Base-by-base conservation (phyloP, 2,329 filamentous ascomycete species). In the Botrytis fabae region DNA sequence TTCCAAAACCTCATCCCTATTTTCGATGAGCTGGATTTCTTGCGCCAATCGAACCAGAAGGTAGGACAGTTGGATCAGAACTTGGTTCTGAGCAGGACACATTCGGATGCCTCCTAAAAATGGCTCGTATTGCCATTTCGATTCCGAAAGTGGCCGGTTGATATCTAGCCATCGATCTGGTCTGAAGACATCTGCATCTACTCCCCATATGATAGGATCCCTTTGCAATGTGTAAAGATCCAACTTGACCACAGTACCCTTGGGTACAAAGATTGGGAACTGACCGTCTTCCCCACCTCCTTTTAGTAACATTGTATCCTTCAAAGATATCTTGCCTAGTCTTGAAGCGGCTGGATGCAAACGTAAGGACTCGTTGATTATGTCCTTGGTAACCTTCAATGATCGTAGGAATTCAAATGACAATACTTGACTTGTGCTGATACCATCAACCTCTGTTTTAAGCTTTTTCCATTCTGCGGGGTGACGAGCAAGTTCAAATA, bases 171-270 rank as follows among this genome's bases (percentile, higher is more conserved):
- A 71, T 40, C 83, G 74, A 73, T 83, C 82, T 0, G 83, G 82
- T 9, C 76, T 76, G 72, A 83, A 84, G 20, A 81, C 79, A 40
- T 83, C 79, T 7, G 81, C 78, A 61, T 82, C 79, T 1, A 74
- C 72, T 22, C 83, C 83, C 74, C 82, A 85, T 38, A 83, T 74
- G 20, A 81, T 79, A 22, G 75, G 72, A 2, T 79, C 75, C 5
- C 82, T 78, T 66, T 84, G 83, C 78, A 85, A 80, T 22, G 80
- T 81, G 77, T 64, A 22, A 32, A 65, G 54, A 22, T 61, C 32
- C 14, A 73, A 71, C 73, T 18, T 51, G 62, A 65, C 70, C 63
- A 20, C 65, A 40, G 40, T 74, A 68, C 78, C 79, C 62, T 75
- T 76, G 16, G 62, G 59, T 32, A 81, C 66, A 14, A 80, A 76